phyloP scores from a whole-genome alignment of 2,329 filamentous ascomycete species.

The Exophiala calicioides region DNA sequence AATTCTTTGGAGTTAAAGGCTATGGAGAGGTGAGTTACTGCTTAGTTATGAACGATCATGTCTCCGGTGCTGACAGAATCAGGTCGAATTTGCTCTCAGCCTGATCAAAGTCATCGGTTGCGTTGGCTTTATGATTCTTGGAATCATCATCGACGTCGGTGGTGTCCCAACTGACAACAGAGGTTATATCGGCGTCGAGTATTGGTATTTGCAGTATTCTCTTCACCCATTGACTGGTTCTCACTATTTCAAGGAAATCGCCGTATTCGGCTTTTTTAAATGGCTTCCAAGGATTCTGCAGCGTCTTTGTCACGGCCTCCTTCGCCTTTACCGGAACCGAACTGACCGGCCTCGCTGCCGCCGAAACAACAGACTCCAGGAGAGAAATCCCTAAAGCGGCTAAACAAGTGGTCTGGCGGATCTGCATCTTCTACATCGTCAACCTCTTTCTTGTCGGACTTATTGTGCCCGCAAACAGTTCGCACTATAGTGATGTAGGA shows the following conservation, averaged over 20 bases:
- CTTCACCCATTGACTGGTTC: constrained; percentile 55
- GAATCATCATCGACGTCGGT: constrained; percentile 80
- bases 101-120: constrained; percentile 61
- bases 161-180: constrained; percentile 47
- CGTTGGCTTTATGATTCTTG: constrained; percentile 71
- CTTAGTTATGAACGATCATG: no score
- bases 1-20: constrained; percentile 57
- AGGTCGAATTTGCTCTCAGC: constrained; percentile 59
- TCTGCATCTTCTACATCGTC: constrained; percentile 85
- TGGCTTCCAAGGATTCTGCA: constrained; percentile 65
- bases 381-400: constrained; percentile 81
- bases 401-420: constrained; percentile 92
- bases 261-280: constrained; percentile 70
- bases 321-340: constrained; percentile 66
- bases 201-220: constrained; percentile 56
- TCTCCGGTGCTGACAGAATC: constrained; percentile 6
- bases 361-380: constrained; percentile 59
- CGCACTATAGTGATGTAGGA: constrained; percentile 60
- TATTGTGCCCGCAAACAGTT: constrained; percentile 60
- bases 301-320: constrained; percentile 64
- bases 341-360: no score
- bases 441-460: constrained; percentile 79
- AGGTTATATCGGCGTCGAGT: constrained; percentile 29
- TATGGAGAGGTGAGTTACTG: constrained; percentile 37
- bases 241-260: constrained; percentile 38